Evolutionary conservation across 371 early-diverging fungal genomes (phyloP), one percentile per base, ranked within the genome.

Genomic region (Lichtheimia ramosa): DNA sequence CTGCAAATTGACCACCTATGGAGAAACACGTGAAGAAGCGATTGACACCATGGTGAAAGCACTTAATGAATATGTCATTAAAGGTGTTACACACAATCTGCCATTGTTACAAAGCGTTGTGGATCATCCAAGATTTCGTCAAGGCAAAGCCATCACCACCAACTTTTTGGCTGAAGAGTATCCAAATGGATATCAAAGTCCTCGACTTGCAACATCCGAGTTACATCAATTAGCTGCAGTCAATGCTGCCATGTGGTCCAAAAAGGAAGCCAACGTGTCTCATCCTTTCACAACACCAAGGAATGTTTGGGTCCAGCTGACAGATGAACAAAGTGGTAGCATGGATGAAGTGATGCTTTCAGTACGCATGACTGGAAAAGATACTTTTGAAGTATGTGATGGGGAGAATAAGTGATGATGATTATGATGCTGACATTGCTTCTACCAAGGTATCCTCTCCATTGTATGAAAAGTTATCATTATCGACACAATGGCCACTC

Each of bases 41-140:
- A 77, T 94, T 12, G 70, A 82, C 42, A 74, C 64, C 28, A 95
- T 96, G 96, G 70, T 86, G 50, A 71, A 82, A 25, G 95, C 96
- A 8, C 78, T 98, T 55, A 96, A 96, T 74, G 81, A 71, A 46
- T 95, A 96, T 68, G 91, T 96, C 27, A 96, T 97, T 71, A 89
- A 89, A 62, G 94, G 92, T 53, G 96, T 97, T 5, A 96, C 95
- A 2, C 96, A 96, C 82, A 97, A 97, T 70, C 90, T 97, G 34
- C 96, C 98, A 6, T 79, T 97, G 5, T 69, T 98, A 59, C 88
- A 94, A 46, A 94, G 93, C 59, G 94, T 98, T 18, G 75, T 94
- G 59, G 70, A 84, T 28, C 92, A 91, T 70, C 81, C 88, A 12
- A 82, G 89, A 40, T 98, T 96, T 71, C 75, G 61, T 24, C 57